These are phyloP conservation scores for Backusella tuberculispora DNA, from an alignment of 192 early-diverging fungal genomes.

Conservation along the genomic window DNA sequence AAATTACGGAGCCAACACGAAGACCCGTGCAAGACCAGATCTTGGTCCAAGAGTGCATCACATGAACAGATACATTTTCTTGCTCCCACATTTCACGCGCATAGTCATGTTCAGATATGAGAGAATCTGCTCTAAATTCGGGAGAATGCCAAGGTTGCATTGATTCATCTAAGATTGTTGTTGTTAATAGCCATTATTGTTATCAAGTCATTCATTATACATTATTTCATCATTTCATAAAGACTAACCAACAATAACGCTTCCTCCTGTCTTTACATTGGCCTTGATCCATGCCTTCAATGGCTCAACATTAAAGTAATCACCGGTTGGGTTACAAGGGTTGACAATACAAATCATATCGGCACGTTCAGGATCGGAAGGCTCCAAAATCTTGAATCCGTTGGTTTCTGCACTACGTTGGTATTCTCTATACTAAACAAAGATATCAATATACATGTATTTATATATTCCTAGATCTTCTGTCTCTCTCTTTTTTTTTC, in stretches of 20 bases:
- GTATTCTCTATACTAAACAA: slow-evolving; percentile 84
- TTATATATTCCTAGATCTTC: not conserved
- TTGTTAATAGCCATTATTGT: not conserved
- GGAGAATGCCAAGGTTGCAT: slow-evolving; percentile 94
- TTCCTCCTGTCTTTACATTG: slow-evolving; percentile 80
- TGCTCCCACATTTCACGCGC: slow-evolving; percentile 59
- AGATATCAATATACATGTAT: not conserved
- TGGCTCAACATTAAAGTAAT: slow-evolving; percentile 74
- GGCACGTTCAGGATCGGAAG: slow-evolving; percentile 59
- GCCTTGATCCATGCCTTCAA: slow-evolving; percentile 76
- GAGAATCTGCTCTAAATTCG: slow-evolving; percentile 80
- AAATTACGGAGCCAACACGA: slow-evolving; percentile 85
- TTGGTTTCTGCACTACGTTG: slow-evolving; percentile 83
- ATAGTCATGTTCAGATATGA: slow-evolving; percentile 75
- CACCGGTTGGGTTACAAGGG: slow-evolving; percentile 92
- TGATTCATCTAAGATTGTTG: slow-evolving; percentile 72
- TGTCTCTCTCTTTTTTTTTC: not conserved
- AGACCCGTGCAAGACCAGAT: slow-evolving; percentile 93
- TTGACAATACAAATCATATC: slow-evolving; percentile 85
- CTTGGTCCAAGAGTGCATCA: slow-evolving; percentile 96
- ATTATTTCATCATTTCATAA: not conserved
- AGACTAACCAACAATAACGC: slow-evolving; percentile 76
- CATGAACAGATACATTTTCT: slow-evolving; percentile 75
- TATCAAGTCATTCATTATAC: not conserved
- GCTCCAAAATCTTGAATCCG: slow-evolving; percentile 64